phyloP scores from a whole-genome alignment of 768 basidiomycete species.

The Fomitopsis serialis region DNA sequence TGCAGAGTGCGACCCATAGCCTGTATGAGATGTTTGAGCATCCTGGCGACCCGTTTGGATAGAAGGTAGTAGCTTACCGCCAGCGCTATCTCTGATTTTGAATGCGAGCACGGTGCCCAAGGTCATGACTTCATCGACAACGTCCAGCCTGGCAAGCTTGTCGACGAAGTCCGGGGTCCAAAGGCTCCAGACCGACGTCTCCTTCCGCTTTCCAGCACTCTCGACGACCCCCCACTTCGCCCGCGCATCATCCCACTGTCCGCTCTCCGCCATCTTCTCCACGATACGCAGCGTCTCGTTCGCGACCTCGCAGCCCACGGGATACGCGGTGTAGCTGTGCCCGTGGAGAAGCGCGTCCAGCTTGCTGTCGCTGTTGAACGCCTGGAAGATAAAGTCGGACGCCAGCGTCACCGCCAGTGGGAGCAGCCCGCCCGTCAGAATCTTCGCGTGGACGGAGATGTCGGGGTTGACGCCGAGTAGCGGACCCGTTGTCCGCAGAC shows the following conservation, averaged over 20 bases:
- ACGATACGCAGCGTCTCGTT: conserved; percentile 70
- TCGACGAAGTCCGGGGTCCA: conserved; percentile 77
- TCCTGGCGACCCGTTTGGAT: neutral
- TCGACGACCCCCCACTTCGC: conserved; percentile 44
- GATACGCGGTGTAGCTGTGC: conserved; percentile 93
- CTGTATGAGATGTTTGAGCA: conserved; percentile 24
- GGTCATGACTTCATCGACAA: conserved; percentile 77
- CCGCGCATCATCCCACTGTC: conserved; percentile 56
- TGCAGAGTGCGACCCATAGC: conserved; percentile 58
- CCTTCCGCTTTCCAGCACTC: conserved; percentile 10
- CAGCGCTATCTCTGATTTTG: conserved; percentile 53
- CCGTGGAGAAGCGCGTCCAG: conserved; percentile 88
- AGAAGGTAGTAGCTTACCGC: conserved; percentile 36
- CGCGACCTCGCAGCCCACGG: conserved; percentile 90
- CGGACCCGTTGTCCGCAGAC: conserved; percentile 56
- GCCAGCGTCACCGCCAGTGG: conserved; percentile 86
- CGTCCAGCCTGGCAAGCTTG: conserved; percentile 47
- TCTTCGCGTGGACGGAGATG: conserved; percentile 89
- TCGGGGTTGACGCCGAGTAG: conserved; percentile 77
- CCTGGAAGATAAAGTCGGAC: conserved; percentile 69
- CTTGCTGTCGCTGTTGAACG: conserved; percentile 73
- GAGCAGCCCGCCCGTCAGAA: conserved; percentile 87
- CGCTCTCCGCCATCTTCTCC: conserved; percentile 41
- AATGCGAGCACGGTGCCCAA: conserved; percentile 83
- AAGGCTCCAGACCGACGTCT: conserved; percentile 67